Evolutionary conservation across 257 asterid species (phyloP), one percentile per base, ranked within the genome.

Genomic region (Solanum gandarillasii): DNA sequence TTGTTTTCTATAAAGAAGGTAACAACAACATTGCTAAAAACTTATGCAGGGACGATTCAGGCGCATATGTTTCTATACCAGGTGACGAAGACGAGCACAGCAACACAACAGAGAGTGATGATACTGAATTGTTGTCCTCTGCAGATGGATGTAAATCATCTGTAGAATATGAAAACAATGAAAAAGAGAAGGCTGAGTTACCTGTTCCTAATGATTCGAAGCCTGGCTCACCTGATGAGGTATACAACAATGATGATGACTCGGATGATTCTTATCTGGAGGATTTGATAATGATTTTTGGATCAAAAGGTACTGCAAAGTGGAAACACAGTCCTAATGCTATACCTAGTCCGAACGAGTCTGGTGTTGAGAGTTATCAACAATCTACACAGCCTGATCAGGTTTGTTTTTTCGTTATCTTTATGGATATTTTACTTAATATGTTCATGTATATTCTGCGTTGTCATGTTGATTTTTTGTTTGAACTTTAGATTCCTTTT

Each of bases 1-100:
- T 87, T 46, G 92, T 91, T 88, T 92, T 95, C 92, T 91, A 92
- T 90, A 93, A 88, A 75, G 96, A 92, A 74, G 91, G 89, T 38
- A 94, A 96, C 84, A 35, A 88, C 90, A 84, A 78, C 55, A 90
- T 89, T 79, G 93, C 87, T 85, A 88, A 89, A 76, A 55, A 20
- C 65, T 18, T 55, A 20, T 55, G 65, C 4, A 55, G n/a, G 65
- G 65, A 55, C 25, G 65, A 55, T 55, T 21, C 87, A 48, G 90
- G 87, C 29, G 46, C 18, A 39, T 62, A 58, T 70, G 55, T 88
- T 83, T 83, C 90, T 68, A 89, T 88, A 75, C 91, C 91, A 85
- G 71, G 81, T 39, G 60, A 71, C 76, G 92, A 89, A 85, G 87
- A 39, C 27, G 25, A 58, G 46, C 87, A 46, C 25, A 83, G 68